Base-by-base conservation (phyloP, 1,284 basidiomycete species). In the Ustilago lituana region DNA sequence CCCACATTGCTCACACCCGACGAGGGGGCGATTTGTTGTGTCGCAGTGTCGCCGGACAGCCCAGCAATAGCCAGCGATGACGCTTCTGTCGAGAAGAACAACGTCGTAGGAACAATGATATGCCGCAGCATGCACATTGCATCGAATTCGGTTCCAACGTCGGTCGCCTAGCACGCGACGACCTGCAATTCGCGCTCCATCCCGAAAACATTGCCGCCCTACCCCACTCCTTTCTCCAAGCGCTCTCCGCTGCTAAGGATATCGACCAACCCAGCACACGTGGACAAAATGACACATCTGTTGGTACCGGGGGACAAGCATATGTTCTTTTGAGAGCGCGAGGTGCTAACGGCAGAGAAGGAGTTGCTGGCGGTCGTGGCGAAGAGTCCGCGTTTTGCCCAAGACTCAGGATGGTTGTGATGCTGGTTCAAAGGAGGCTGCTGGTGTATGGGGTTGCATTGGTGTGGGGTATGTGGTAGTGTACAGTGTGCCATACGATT, bases 141-240 rank as follows among this genome's bases (percentile, higher is more conserved):
- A n/a, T n/a, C n/a, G n/a, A n/a, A n/a, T n/a, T n/a, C n/a, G n/a
- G n/a, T n/a, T n/a, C n/a, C n/a, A n/a, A 47, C 24, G 23, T 33
- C 17, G 32, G 11, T 15, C 22, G 0, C 20, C 29, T 11, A 23
- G 36, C 52, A 0, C 26, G 11, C 4, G 8, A 14, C 8, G 31
- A 64, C 0, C 4, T 64, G 9, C 29, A 39, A 19, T 26, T 7
- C 11, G 20, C 61, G 0, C 36, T 64, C 4, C 61, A 64, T 46
- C 61, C 61, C 4, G 26, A 49, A 17, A 64, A 64, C n/a, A 17
- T 58, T 2, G 12, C 24, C 0, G 50, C 54, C 2, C 61, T 58
- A 32, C 54, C 1, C 31, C 61, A 1, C 2, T 64, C 0, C 0
- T 5, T 1, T 11, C 4, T 4, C 26, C 1, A 58, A 53, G 19